phyloP scores from a whole-genome alignment of 345 rosid genomes.

The Salix arbutifolia region DNA sequence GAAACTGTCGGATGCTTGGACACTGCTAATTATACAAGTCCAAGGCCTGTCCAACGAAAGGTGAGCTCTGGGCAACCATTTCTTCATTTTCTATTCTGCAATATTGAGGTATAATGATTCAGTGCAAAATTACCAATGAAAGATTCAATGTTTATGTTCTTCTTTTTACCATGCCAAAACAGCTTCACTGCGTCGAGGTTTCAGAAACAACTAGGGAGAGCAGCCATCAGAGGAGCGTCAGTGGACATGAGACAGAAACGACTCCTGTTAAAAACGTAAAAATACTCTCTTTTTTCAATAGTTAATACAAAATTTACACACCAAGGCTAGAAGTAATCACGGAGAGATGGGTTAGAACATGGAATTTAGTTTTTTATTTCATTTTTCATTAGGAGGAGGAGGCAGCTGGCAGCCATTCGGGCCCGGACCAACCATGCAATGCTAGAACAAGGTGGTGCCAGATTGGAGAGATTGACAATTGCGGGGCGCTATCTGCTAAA shows the following conservation, averaged over 20 bases:
- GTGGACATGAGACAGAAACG: conserved; percentile 6
- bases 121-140: background rate
- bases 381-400: conserved; percentile 21
- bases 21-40: conserved; percentile 7
- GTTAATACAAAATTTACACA: too few species aligned
- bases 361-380: background rate
- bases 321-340: background rate
- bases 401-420: conserved; percentile 20
- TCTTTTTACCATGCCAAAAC: conserved; percentile 4
- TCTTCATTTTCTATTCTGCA: background rate
- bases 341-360: background rate
- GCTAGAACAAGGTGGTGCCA: conserved; percentile 8
- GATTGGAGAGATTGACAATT: conserved; percentile 13
- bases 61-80: conserved; percentile 17
- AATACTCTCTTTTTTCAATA: background rate
- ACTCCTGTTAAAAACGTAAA: conserved; percentile 13
- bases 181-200: conserved; percentile 36
- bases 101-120: background rate
- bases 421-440: conserved; percentile 3
- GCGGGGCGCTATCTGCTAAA: conserved; percentile 24
- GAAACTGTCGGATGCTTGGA: conserved; percentile 11
- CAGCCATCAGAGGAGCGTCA: conserved; percentile 8
- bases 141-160: background rate
- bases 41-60: conserved; percentile 34
- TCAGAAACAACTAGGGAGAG: conserved; percentile 6